These are phyloP conservation scores for Didymellaceae sp. DNA, from an alignment of 2,329 filamentous ascomycete genomes.

Conservation along the genomic window DNA sequence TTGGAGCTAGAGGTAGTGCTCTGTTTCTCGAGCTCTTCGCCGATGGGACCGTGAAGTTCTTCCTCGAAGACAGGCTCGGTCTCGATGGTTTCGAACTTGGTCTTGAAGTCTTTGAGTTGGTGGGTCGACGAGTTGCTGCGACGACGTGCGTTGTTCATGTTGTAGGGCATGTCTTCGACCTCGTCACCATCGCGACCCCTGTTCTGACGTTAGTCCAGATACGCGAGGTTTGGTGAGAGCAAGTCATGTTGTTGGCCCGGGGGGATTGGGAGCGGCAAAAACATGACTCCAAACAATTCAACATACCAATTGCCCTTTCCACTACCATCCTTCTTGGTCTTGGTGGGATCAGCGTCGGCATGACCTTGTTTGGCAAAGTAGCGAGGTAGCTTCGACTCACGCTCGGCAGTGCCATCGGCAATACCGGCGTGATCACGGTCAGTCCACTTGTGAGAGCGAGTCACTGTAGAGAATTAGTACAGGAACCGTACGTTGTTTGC, in stretches of 20 bases:
- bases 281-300: not conserved
- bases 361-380: slow-evolving; percentile 92
- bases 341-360: slow-evolving; percentile 82
- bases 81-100: slow-evolving; percentile 94
- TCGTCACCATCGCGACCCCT: slow-evolving; percentile 89
- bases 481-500: not conserved
- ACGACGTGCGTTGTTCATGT: slow-evolving; percentile 83
- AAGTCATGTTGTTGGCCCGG: too few species aligned
- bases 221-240: too few species aligned
- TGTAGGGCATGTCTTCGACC: slow-evolving; percentile 82
- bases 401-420: slow-evolving; percentile 73
- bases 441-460: slow-evolving; percentile 94
- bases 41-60: slow-evolving; percentile 72
- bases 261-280: not conserved
- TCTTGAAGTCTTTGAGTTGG: slow-evolving; percentile 81
- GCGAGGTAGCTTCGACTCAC: slow-evolving; percentile 79
- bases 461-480: slow-evolving; percentile 68
- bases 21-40: slow-evolving; percentile 63
- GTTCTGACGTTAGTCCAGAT: slow-evolving; percentile 29
- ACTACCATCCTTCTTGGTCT: slow-evolving; percentile 94
- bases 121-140: slow-evolving; percentile 88
- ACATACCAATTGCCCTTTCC: slow-evolving; percentile 93
- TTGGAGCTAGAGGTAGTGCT: slow-evolving; percentile 60
- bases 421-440: slow-evolving; percentile 87
- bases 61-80: slow-evolving; percentile 93